Base-by-base conservation (phyloP, 2,329 filamentous ascomycete genomes). In the Onygenales sp. region DNA sequence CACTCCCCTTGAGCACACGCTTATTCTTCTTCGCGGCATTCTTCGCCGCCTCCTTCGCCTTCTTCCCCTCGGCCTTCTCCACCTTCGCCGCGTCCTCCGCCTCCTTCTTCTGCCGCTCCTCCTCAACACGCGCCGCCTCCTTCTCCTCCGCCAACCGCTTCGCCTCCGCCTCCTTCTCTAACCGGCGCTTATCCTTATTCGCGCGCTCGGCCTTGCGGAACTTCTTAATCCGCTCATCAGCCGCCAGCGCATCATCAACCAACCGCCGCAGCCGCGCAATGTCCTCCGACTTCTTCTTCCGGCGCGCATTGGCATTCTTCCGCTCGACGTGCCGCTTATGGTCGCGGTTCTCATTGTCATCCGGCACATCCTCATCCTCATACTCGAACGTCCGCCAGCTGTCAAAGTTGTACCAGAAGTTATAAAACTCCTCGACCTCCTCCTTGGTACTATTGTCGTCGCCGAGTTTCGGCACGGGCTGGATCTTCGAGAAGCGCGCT, bases 1-100 rank as follows among this genome's bases (percentile, higher is more conserved):
- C 87, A 60, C 88, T 90, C 58, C 83, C 85, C 73, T 94, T 90
- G 64, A 98, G 84, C 47, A 97, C 87, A 78, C 93, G 89, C 83
- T 96, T 96, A 83, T 98, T 98, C 87, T 98, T 98, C 87, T 98
- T 98, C 65, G 93, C 87, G 11, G 93, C 93, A 67, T 90, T 96
- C 84, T 98, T 98, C 55, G 93, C 93, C 2, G 92, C 92, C 75
- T 98, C 93, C 79, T 97, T 98, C 57, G 87, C 86, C 82, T 98
- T 98, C 83, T 97, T 98, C 66, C 77, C 77, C 59, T 86, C 81
- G 62, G 92, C 90, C 62, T 87, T 87, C 54, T 89, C 84, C 5
- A 79, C 81, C 80, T 97, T 97, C 60, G 90, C 89, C 43, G 85
- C 80, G 62, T 87, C 88, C 71, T 95, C 93, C 13, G 89, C 88